Conservation (phyloP, 441 rosid species). For the Gossypium davidsonii region DNA sequence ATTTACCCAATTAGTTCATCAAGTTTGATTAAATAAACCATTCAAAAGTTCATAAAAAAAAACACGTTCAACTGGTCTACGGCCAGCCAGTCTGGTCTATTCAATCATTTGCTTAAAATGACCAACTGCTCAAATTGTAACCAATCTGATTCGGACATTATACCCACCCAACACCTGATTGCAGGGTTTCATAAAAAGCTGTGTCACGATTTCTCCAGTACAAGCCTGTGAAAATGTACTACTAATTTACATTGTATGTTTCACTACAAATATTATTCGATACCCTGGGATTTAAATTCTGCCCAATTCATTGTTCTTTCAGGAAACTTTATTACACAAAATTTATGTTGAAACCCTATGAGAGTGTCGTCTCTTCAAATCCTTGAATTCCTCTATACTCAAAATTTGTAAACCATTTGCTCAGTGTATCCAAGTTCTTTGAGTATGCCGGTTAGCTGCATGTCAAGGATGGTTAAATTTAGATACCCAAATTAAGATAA, state of each 20-base stretch:
- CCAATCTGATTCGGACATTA: not conserved
- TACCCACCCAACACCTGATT: not conserved
- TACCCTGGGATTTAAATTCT: not conserved
- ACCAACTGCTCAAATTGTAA: not conserved
- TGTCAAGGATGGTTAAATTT: not conserved
- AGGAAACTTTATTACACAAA: constrained; percentile 28
- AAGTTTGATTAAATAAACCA: too few relatives aligned
- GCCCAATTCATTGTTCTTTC: not conserved
- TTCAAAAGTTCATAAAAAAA: too few relatives aligned
- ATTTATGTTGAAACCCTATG: constrained; percentile 1
- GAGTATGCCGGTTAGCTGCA: constrained; percentile 80
- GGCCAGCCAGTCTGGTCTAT: too few relatives aligned
- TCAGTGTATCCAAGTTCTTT: constrained; percentile 83
- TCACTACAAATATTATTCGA: constrained; percentile 4
- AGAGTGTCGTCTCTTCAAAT: not conserved
- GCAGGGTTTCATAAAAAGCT: not conserved
- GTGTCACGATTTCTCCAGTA: not conserved
- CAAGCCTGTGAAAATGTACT: not conserved
- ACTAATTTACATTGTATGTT: not conserved
- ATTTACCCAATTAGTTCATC: too few relatives aligned
- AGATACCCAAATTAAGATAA: not conserved
- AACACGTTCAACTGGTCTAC: too few relatives aligned
- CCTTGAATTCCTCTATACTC: constrained; percentile 17
- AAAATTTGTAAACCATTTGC: constrained; percentile 93
- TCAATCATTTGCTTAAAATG: too few relatives aligned